These are phyloP conservation scores for Picea abies DNA, from an alignment of 83 land plant genomes.

Conservation along the genomic window DNA sequence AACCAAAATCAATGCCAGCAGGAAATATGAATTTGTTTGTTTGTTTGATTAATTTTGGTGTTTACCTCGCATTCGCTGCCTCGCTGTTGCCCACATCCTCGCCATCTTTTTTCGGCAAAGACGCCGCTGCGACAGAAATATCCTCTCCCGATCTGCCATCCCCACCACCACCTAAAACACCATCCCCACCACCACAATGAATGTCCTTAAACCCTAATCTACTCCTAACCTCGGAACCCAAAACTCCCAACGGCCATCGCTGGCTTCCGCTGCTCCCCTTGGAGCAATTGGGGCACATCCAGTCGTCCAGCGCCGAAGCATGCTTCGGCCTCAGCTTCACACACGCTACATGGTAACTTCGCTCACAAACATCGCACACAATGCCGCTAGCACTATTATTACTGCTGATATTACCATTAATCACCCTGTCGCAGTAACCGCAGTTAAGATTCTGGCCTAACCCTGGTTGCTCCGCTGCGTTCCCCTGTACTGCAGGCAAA, in stretches of 20 bases:
- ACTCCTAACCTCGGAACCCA: no score
- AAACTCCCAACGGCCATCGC: slow-evolving; percentile 38
- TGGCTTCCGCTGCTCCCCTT: slow-evolving; percentile 25
- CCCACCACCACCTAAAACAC: neutral
- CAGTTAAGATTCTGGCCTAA: slow-evolving; percentile 24
- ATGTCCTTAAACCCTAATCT: slow-evolving; percentile 1
- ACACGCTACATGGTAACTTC: slow-evolving; percentile 58
- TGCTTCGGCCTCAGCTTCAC: slow-evolving; percentile 19
- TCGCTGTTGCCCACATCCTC: neutral
- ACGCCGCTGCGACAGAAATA: neutral
- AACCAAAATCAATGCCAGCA: neutral
- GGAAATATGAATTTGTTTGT: neutral
- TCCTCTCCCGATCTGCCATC: neutral
- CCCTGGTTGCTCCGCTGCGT: slow-evolving; percentile 24
- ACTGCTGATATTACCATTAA: slow-evolving; percentile 10
- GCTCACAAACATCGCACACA: slow-evolving; percentile 72
- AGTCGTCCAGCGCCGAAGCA: slow-evolving; percentile 28
- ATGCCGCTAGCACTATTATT: slow-evolving; percentile 17
- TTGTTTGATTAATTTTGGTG: neutral
- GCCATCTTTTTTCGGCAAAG: neutral
- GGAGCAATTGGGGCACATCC: slow-evolving; percentile 52
- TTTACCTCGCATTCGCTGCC: neutral
- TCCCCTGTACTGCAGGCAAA: slow-evolving; percentile 13
- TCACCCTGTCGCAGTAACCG: slow-evolving; percentile 35
- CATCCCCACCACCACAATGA: neutral